Conservation (phyloP, 1,284 basidiomycete species). For the Fomes fomentarius region DNA sequence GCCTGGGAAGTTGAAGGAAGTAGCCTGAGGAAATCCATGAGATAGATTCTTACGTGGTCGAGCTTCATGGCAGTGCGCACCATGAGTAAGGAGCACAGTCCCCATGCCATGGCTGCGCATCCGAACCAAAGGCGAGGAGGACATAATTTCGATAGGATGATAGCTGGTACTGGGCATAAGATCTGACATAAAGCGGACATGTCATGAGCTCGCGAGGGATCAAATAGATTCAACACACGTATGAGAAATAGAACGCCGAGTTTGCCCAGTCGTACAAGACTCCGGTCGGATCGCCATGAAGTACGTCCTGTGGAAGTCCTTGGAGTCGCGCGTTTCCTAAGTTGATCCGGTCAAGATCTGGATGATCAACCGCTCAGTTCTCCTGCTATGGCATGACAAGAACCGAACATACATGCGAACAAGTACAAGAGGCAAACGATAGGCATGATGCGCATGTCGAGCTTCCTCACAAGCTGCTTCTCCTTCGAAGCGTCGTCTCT, state of each 20-base stretch:
- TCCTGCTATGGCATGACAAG: too few species aligned
- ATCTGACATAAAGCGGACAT: conserved; percentile 45
- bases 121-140: conserved; percentile 71
- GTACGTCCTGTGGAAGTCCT: conserved; percentile 63
- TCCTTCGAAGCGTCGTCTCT: conserved; percentile 40
- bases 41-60: too few species aligned
- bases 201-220: not conserved
- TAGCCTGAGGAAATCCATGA: conserved; percentile 50
- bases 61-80: too few species aligned
- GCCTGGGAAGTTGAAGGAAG: conserved; percentile 58
- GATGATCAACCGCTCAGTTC: not conserved
- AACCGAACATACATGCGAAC: conserved; percentile 63
- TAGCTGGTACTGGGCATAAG: conserved; percentile 67
- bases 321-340: conserved; percentile 78
- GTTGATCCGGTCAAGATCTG: conserved; percentile 76
- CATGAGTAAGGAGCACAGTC: conserved; percentile 71
- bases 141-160: conserved; percentile 66
- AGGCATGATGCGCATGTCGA: conserved; percentile 66
- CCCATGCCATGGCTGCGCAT: conserved; percentile 69
- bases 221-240: conserved; percentile 46
- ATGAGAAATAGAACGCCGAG: conserved; percentile 76
- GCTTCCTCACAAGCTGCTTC: conserved; percentile 57
- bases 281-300: conserved; percentile 70
- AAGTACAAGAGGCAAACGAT: conserved; percentile 68
- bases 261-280: conserved; percentile 73